phyloP scores from a whole-genome alignment of 176 grass and related monocot species.

The Cenchrus purpureus region DNA sequence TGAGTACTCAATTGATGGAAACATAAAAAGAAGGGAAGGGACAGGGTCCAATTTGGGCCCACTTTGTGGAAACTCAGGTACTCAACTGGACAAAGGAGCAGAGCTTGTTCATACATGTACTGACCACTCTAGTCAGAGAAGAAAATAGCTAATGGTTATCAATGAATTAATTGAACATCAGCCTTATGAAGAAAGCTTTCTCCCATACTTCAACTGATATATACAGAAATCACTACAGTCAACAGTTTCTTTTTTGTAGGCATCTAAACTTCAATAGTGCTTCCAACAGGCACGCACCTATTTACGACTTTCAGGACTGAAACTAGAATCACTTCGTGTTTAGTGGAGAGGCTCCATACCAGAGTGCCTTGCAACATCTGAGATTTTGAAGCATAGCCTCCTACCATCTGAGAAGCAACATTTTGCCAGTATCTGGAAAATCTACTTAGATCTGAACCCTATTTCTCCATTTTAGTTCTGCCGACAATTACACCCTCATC shows the following conservation, averaged over 20 bases:
- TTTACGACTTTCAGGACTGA: slow-evolving; percentile 6
- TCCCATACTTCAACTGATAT: slow-evolving; percentile 28
- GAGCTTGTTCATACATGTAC: slow-evolving; percentile 27
- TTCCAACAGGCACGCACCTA: slow-evolving; percentile 21
- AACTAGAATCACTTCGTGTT: background rate
- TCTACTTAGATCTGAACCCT: slow-evolving; percentile 23
- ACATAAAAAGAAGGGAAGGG: background rate
- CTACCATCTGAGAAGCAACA: background rate
- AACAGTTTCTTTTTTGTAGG: background rate
- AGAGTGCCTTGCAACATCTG: background rate
- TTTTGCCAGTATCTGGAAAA: background rate
- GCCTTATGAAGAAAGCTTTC: background rate
- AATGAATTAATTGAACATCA: background rate
- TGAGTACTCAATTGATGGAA: background rate
- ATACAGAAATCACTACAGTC: slow-evolving; percentile 10
- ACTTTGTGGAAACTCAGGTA: slow-evolving; percentile 13
- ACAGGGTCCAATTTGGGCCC: background rate
- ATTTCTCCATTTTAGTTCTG: slow-evolving; percentile 52
- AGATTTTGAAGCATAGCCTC: background rate
- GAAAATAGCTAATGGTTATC: slow-evolving; percentile 10
- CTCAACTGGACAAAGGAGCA: slow-evolving; percentile 11
- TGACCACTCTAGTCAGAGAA: background rate
- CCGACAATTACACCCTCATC: slow-evolving; percentile 65
- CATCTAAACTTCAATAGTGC: background rate
- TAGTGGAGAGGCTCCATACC: slow-evolving; percentile 19